These are phyloP conservation scores for Eimeria zaria DNA, from an alignment of 169 alveolate genomes.

Conservation along the genomic window DNA sequence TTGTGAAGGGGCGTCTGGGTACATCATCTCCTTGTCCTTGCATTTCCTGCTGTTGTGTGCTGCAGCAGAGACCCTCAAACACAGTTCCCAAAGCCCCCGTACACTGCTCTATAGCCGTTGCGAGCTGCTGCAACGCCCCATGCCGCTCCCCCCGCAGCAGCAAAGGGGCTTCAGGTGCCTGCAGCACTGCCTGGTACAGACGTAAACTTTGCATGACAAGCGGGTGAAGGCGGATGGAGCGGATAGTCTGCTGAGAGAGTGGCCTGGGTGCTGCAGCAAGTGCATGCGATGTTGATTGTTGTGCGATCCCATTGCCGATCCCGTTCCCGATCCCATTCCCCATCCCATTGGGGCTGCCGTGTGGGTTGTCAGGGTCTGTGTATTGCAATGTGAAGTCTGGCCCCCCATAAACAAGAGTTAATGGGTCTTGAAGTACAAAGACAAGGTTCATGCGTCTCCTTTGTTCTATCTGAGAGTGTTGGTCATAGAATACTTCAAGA, in stretches of 20 bases:
- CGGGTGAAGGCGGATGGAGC: constrained; percentile 59
- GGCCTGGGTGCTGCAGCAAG: background rate
- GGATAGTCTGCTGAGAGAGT: constrained; percentile 31
- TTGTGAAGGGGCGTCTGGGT: background rate
- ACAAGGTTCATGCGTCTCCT: constrained; percentile 93
- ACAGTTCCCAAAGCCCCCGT: background rate
- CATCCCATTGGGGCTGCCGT: background rate
- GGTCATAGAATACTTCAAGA: constrained; percentile 94
- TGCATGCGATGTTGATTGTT: constrained; percentile 38
- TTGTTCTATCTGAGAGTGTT: constrained; percentile 92
- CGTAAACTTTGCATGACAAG: constrained; percentile 87
- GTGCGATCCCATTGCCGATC: constrained; percentile 59
- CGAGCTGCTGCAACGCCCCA: constrained; percentile 73
- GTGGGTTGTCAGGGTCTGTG: constrained; percentile 79
- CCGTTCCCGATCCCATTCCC: constrained; percentile 53
- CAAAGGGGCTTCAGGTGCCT: constrained; percentile 84
- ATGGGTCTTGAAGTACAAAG: constrained; percentile 93
- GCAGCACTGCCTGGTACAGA: constrained; percentile 88
- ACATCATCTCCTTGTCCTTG: background rate
- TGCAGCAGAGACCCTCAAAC: constrained; percentile 27
- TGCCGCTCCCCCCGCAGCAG: constrained; percentile 73
- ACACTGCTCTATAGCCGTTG: background rate
- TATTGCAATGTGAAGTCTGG: constrained; percentile 90
- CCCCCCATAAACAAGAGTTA: constrained; percentile 91
- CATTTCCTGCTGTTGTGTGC: background rate